Conservation (phyloP, 202 grass and related monocot genomes). For the Setaria viridis region DNA sequence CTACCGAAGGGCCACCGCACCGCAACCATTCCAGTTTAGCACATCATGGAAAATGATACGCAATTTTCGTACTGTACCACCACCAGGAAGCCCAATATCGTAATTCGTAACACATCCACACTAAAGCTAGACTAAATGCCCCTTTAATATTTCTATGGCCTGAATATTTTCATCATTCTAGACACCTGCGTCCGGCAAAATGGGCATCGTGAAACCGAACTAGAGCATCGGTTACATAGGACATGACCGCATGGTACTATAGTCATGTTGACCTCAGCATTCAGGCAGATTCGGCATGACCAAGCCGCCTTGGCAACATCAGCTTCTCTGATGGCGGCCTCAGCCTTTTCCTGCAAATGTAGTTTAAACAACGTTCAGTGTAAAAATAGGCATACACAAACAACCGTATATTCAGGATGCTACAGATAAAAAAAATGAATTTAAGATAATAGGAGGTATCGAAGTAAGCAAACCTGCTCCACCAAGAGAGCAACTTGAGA, state of each 20-base stretch:
- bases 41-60: constrained; percentile 20
- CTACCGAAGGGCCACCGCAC: not conserved
- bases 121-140: not conserved
- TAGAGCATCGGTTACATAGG: constrained; percentile 79
- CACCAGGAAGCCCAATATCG: not conserved
- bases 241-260: constrained; percentile 92
- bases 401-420: not conserved
- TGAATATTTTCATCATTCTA: constrained; percentile 88
- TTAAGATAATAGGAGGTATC: constrained; percentile 13
- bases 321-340: constrained; percentile 80
- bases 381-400: not conserved
- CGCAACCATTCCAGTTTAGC: not conserved
- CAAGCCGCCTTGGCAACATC: constrained; percentile 80
- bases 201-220: constrained; percentile 77
- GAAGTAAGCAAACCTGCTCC: constrained; percentile 79
- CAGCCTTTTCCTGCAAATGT: constrained; percentile 77
- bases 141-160: constrained; percentile 56
- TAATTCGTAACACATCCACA: not conserved
- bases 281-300: constrained; percentile 91
- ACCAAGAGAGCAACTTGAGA: constrained; percentile 93
- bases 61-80: not conserved
- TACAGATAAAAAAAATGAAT: constrained; percentile 35
- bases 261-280: constrained; percentile 71
- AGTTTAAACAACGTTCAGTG: constrained; percentile 40
- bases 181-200: constrained; percentile 87